These are phyloP conservation scores for Fraxinus angustifolia DNA, from an alignment of 305 asterid genomes.

Conservation along the genomic window DNA sequence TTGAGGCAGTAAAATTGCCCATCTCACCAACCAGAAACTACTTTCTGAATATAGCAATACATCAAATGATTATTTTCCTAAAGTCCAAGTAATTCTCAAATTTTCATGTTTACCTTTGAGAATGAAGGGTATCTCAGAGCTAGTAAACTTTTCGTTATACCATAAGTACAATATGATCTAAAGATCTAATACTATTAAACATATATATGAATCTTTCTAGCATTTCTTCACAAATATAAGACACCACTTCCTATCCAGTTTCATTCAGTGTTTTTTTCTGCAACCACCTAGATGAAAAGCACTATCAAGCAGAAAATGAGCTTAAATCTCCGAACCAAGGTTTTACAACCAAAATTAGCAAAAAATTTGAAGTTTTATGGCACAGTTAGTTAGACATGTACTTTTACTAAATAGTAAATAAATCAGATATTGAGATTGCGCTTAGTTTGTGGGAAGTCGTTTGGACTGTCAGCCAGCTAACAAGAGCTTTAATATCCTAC, in stretches of 20 bases:
- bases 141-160: background rate
- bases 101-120: background rate
- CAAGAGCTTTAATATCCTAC: background rate
- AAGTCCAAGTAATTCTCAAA: background rate
- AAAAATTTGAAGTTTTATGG: background rate
- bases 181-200: background rate
- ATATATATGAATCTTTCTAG: background rate
- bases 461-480: background rate
- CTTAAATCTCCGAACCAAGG: background rate
- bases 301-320: background rate
- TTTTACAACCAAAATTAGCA: background rate
- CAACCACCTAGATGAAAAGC: background rate
- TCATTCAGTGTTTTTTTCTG: background rate
- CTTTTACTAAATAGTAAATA: background rate
- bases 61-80: background rate
- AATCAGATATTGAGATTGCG: background rate
- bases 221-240: background rate
- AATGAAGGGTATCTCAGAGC: background rate
- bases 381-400: background rate
- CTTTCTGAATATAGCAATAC: background rate
- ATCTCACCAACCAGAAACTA: background rate
- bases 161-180: background rate
- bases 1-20: background rate
- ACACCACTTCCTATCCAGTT: background rate
- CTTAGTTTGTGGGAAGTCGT: background rate